Evolutionary conservation across 257 asterid genomes (phyloP).

Genomic region (Cinchona pubescens): DNA sequence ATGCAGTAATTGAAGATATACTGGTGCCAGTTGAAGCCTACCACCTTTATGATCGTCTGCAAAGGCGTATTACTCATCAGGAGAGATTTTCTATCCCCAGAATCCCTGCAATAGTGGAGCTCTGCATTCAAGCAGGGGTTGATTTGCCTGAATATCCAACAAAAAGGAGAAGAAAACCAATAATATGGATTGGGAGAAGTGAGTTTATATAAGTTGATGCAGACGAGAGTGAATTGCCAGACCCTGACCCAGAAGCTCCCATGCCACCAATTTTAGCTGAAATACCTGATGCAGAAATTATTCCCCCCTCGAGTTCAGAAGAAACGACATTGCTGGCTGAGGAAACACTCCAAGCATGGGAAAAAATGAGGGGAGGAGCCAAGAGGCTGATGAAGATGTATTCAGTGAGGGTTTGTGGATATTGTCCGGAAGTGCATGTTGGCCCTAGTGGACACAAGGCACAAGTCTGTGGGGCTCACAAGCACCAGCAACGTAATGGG

Average conservation of each 20-base stretch:
- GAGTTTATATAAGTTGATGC: constrained; percentile 92
- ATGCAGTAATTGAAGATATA: constrained; percentile 68
- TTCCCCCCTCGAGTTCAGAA: constrained; percentile 56
- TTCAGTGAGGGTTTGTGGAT: constrained; percentile 83
- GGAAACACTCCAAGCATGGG: constrained; percentile 85
- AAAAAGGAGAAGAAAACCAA: constrained; percentile 88
- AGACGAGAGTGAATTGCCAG: constrained; percentile 87
- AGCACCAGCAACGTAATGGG: constrained; percentile 98
- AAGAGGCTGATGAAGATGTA: constrained; percentile 74
- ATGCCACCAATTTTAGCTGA: constrained; percentile 51
- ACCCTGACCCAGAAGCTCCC: constrained; percentile 58
- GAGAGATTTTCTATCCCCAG: constrained; percentile 84
- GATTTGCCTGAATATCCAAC: constrained; percentile 79
- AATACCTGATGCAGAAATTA: constrained; percentile 46
- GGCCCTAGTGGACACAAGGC: constrained; percentile 92
- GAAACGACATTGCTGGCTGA: constrained; percentile 58
- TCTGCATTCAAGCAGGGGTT: constrained; percentile 95
- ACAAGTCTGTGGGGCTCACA: constrained; percentile 92
- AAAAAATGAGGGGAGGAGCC: constrained; percentile 76
- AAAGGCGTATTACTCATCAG: constrained; percentile 67
- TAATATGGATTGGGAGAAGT: constrained; percentile 71
- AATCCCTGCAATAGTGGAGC: constrained; percentile 87
- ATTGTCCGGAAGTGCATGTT: constrained; percentile 87
- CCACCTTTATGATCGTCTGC: constrained; percentile 85
- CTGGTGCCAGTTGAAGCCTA: constrained; percentile 65